Evolutionary conservation across 2,329 filamentous ascomycete species (phyloP).

Genomic region (Aspergillus ustus): DNA sequence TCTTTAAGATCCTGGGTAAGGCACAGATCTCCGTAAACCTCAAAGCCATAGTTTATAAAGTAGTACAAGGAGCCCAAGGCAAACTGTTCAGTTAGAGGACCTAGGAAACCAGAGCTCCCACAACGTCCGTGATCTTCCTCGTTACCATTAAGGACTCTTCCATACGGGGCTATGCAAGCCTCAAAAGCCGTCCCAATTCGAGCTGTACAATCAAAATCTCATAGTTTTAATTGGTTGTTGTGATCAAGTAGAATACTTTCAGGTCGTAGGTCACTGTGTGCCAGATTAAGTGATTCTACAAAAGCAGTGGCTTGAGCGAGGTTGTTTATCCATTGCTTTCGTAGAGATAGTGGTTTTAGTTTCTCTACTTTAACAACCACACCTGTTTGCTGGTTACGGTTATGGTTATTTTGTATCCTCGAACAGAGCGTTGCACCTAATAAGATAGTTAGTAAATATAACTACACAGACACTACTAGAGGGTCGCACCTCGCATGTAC

Average conservation of each 20-base stretch:
- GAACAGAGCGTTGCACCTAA: slow-evolving; percentile 30
- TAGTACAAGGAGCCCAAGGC: no score
- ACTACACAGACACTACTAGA: slow-evolving; percentile 8
- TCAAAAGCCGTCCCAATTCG: slow-evolving; percentile 31
- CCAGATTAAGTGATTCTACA: slow-evolving; percentile 38
- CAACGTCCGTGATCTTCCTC: no score
- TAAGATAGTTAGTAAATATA: slow-evolving; percentile 20
- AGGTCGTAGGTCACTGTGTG: slow-evolving; percentile 37
- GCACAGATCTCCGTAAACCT: no score
- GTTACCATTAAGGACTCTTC: slow-evolving; percentile 29
- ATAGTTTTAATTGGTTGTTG: slow-evolving; percentile 33
- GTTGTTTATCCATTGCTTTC: slow-evolving; percentile 38
- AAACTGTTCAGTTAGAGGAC: no score
- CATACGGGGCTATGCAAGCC: slow-evolving; percentile 31
- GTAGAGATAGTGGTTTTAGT: slow-evolving; percentile 31
- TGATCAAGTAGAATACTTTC: slow-evolving; percentile 38
- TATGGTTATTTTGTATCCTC: slow-evolving; percentile 32
- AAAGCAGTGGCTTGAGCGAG: slow-evolving; percentile 38
- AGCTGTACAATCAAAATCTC: slow-evolving; percentile 35
- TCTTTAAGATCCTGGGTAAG: no score
- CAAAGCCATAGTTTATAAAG: no score
- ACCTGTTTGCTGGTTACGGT: slow-evolving; percentile 24
- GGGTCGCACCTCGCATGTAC: slow-evolving; percentile 33
- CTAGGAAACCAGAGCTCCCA: no score
- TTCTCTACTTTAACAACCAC: slow-evolving; percentile 32